Percentiles rank a stretch among this genome's conserved stretches.
Evolutionary conservation across 1,139 yeast species (phyloP).

Genomic region (Magnusiomyces sp.): DNA sequence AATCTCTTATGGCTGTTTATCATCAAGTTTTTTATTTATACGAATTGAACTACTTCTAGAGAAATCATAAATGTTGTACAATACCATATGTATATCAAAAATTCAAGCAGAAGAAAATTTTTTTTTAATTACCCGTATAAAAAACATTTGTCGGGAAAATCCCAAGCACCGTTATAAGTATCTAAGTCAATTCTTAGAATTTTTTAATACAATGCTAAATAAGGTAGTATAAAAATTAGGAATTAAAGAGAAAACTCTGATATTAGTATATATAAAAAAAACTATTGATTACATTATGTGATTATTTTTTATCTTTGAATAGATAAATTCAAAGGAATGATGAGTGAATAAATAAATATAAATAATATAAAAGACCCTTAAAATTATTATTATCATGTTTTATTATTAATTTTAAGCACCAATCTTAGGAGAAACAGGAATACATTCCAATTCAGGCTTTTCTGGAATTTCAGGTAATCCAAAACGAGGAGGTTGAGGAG

Average conservation of each 20-base stretch:
- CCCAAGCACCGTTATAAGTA: too few relatives aligned
- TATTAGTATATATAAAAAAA: neutral
- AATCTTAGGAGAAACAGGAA: too few relatives aligned
- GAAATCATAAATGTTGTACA: neutral
- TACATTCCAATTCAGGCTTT: constrained; percentile 7
- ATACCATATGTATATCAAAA: neutral
- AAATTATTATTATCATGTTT: too few relatives aligned
- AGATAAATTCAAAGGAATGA: neutral
- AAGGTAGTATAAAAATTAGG: neutral
- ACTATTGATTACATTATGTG: too few relatives aligned
- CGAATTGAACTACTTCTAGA: neutral
- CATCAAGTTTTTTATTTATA: too few relatives aligned
- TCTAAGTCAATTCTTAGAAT: too few relatives aligned
- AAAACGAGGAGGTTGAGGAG: constrained; percentile 11
- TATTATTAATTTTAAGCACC: too few relatives aligned
- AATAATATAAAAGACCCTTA: too few relatives aligned
- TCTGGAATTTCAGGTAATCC: constrained; percentile 14
- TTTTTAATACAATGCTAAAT: too few relatives aligned
- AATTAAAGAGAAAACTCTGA: neutral
- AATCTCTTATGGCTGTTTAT: too few relatives aligned
- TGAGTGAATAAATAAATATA: too few relatives aligned
- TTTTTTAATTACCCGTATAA: neutral
- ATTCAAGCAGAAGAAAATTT: neutral
- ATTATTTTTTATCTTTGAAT: too few relatives aligned
- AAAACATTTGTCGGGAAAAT: neutral